Evolutionary conservation across 2,329 filamentous ascomycete species (phyloP), one percentile per base, ranked within the genome.

Genomic region (Peltaster fructicola): DNA sequence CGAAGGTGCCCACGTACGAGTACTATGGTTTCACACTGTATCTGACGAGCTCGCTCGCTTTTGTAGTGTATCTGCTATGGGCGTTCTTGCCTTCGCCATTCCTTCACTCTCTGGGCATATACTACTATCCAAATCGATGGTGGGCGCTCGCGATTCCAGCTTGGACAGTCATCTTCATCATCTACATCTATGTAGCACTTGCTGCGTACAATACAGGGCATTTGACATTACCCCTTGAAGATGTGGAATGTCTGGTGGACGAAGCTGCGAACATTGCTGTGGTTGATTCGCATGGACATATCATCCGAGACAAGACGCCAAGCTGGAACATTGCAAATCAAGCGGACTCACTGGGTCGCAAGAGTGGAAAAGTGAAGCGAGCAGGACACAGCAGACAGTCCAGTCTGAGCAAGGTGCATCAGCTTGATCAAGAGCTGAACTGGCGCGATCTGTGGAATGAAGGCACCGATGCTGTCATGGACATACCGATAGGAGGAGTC

Each of bases 11-110:
- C n/a, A 98, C 88, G 0, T 95, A 98, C 57, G 88, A 98, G 50
- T 98, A 95, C 66, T 95, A 95, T 50, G 88, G 88, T 48, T 98
- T 98, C 54, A 85, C 91, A 26, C 67, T 98, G 24, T 95, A 98
- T 56, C 65, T 98, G 18, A 80, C 85, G 45, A 84, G 76, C 33
- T 80, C 74, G 12, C 60, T 88, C 25, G 71, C 71, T 2, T 95
- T 95, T 48, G 59, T 71, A 8, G 63, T 73, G 33, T 76, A 75
- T 46, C 51, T 75, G 12, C 56, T 75, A 7, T 93, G 84, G 88
- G 77, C 77, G 8, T 95, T 88, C 53, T 70, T 95, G 5, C 88
- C 88, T 0, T 80, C 77, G 13, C 82, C 84, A 0, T 82, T 95
- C 48, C 64, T 98, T 20, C 82, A 92, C 48, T 80, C 80, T 30